phyloP scores from a whole-genome alignment of 345 rosid species.

The Acer yangbiense region DNA sequence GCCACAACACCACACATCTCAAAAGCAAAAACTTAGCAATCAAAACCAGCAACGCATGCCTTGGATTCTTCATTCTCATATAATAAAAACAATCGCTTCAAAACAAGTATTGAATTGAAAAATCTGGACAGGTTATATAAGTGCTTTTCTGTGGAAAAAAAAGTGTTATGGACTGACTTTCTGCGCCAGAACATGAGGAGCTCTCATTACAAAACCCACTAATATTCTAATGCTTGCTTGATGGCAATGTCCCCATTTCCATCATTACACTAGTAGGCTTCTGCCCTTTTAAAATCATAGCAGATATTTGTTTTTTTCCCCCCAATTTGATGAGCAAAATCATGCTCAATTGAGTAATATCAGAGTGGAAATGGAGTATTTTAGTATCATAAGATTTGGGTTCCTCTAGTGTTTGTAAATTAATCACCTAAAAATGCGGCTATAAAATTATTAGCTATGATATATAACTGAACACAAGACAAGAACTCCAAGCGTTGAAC shows the following conservation, averaged over 20 bases:
- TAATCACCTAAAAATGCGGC: background rate
- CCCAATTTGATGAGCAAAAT: background rate
- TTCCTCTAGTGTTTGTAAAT: background rate
- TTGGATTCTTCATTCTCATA: conserved; percentile 20
- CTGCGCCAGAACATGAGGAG: conserved; percentile 25
- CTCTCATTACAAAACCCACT: conserved; percentile 14
- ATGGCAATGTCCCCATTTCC: conserved; percentile 12
- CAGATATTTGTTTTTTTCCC: background rate
- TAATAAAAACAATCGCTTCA: background rate
- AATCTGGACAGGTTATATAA: background rate
- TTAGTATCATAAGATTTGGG: background rate
- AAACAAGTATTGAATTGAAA: background rate
- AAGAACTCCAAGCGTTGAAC: conserved; percentile 2
- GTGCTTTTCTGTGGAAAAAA: background rate
- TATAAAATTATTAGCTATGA: background rate
- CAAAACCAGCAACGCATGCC: conserved; percentile 23
- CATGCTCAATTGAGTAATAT: background rate
- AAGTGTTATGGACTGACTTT: conserved; percentile 18
- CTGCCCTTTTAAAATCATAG: conserved; percentile 5
- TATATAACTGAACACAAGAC: background rate
- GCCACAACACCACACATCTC: background rate
- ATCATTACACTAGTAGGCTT: conserved; percentile 22
- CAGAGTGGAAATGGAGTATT: background rate
- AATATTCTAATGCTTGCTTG: background rate
- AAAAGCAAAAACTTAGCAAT: conserved; percentile 6